Base-by-base conservation (phyloP, 495 filamentous ascomycete species). In the Trichocladium antarcticum region DNA sequence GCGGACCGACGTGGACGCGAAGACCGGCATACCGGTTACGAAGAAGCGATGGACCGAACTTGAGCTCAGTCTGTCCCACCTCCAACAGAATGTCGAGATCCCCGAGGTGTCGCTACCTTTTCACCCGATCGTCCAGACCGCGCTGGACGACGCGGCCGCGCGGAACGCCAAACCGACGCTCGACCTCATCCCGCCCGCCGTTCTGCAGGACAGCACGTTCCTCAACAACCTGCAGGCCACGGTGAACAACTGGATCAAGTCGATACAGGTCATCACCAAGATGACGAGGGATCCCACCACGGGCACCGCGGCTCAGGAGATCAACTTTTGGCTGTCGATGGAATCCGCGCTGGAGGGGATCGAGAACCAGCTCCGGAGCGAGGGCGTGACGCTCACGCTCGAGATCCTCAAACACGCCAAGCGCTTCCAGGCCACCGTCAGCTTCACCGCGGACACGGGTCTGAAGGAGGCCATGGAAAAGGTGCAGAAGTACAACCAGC, bases 321-420 rank as follows among this genome's bases (percentile, higher is more conserved):
- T 97, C 58, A 95, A 95, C 59, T 99, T 96, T 57, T 99, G 92
- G 92, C 67, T 97, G 35, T 87, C 87, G 1, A 93, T 97, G 82
- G 92, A 99, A 61, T 83, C 80, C 36, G 84, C 86, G 2, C 65
- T 99, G 37, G 89, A 95, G 56, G 81, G 81, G 11, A 93, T 99
- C 50, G 90, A 95, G 63, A 76, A 74, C 27, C 89, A 97, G 61
- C 71, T 96, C 32, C 74, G 81, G 42, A 85, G 88, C 53, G 87
- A 94, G 40, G 92, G 92, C 20, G 90, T 99, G 19, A 77, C 75
- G 59, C 73, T 99, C 56, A 97, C 93, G 0, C 77, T 99, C 68
- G 89, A 97, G 55, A 85, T 97, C 42, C 73, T 99, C 49, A 85
- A 86, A 53, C 81, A 94, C 65, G 93, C 90, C 28, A 99, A 99